These are phyloP conservation scores for Hygrophoropsis aurantiaca DNA, from an alignment of 768 basidiomycete genomes.

Conservation along the genomic window DNA sequence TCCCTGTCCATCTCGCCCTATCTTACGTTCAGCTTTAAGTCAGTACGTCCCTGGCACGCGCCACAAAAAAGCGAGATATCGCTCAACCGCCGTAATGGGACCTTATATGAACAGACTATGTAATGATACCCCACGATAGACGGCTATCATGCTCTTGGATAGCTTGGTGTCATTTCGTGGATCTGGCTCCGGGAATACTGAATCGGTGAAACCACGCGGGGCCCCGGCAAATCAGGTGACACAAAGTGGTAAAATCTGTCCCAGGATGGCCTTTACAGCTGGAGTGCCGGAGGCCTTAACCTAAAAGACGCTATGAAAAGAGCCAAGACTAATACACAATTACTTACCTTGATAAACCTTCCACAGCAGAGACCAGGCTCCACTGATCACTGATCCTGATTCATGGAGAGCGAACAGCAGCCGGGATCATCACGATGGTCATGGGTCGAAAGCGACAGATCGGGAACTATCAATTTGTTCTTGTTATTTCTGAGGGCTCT, in stretches of 20 bases:
- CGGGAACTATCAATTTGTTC: slow-evolving; percentile 25
- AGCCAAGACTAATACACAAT: too few relatives aligned
- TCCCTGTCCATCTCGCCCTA: too few relatives aligned
- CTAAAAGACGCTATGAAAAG: not conserved
- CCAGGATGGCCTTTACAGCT: slow-evolving; percentile 19
- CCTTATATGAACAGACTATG: too few relatives aligned
- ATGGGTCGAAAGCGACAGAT: not conserved
- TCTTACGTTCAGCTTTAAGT: too few relatives aligned
- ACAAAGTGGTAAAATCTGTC: not conserved
- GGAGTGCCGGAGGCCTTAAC: slow-evolving; percentile 7
- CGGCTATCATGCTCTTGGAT: too few relatives aligned
- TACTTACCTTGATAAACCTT: not conserved
- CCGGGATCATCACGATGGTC: not conserved
- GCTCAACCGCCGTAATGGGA: too few relatives aligned
- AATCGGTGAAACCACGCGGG: not conserved
- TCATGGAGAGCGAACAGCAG: slow-evolving; percentile 10
- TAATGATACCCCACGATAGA: too few relatives aligned
- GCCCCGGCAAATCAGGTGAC: not conserved
- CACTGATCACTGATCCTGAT: not conserved
- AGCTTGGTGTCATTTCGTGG: too few relatives aligned
- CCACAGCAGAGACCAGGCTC: not conserved
- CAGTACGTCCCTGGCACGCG: too few relatives aligned
- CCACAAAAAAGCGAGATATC: too few relatives aligned
- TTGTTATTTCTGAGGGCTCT: slow-evolving; percentile 31
- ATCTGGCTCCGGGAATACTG: not conserved